phyloP scores from a whole-genome alignment of 768 basidiomycete species.

The Trametes sanguinea region DNA sequence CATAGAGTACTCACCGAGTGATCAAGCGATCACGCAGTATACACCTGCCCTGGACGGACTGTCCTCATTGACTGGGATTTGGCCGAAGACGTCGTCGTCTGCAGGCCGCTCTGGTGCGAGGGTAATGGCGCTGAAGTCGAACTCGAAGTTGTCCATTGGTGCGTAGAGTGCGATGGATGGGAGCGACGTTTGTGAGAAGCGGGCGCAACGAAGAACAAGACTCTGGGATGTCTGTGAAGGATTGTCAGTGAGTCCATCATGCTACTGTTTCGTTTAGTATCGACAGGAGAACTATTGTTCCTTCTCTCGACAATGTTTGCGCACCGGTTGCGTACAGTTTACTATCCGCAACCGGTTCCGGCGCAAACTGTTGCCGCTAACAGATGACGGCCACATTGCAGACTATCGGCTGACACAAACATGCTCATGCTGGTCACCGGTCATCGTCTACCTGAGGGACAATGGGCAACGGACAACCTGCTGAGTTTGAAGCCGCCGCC shows the following conservation, averaged over 20 bases:
- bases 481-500: no score
- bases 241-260: no score
- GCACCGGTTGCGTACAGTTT: not conserved
- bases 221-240: no score
- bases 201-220: no score
- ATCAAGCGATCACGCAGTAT: not conserved
- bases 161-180: no score
- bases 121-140: not conserved
- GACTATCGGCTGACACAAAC: no score
- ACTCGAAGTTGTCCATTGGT: not conserved
- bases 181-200: no score
- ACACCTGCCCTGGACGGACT: not conserved
- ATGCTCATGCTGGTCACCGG: no score
- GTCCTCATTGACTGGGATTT: not conserved
- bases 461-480: no score
- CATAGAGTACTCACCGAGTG: not conserved
- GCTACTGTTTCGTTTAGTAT: no score
- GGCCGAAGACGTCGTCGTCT: not conserved
- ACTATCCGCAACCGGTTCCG: not conserved
- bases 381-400: not conserved
- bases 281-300: not conserved
- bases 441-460: no score
- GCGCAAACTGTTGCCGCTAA: not conserved
- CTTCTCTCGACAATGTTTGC: not conserved
- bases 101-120: not conserved